A percentile compares a stretch with the other conserved stretches of the same genome.
These are phyloP conservation scores for Waitea zeae DNA, from an alignment of 1,284 basidiomycete species.

Conservation along the genomic window DNA sequence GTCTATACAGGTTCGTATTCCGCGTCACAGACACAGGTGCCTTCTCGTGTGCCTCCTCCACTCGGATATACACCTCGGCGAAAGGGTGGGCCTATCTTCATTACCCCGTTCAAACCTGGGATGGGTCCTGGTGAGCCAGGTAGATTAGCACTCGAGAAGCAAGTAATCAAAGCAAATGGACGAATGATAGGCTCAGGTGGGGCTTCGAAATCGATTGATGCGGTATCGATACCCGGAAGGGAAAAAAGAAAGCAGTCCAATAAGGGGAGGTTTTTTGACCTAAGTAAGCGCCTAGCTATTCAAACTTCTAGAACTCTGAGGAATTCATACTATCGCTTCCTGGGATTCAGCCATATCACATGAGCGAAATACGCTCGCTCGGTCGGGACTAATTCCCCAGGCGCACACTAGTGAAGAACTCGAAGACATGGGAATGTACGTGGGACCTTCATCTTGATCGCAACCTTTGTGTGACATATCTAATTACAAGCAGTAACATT, in stretches of 20 bases:
- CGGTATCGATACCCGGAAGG: too few relatives aligned
- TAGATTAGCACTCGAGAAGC: conserved; percentile 15
- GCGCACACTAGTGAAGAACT: conserved; percentile 31
- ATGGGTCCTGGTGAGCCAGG: conserved; percentile 37
- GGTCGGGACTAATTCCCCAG: conserved; percentile 41
- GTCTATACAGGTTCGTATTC: too few relatives aligned
- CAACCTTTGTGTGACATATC: conserved; percentile 6
- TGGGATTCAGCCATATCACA: conserved; percentile 18
- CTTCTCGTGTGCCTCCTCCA: background rate
- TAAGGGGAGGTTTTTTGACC: too few relatives aligned
- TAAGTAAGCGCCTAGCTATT: too few relatives aligned
- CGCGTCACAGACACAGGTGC: too few relatives aligned
- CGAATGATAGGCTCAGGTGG: conserved; percentile 1
- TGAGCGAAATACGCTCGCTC: conserved; percentile 25
- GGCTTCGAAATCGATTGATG: background rate
- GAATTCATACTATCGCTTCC: background rate
- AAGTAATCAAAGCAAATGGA: conserved; percentile 8
- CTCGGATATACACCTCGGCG: background rate
- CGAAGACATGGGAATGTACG: conserved; percentile 45
- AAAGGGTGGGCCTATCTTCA: conserved; percentile 22
- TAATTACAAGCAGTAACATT: conserved; percentile 29
- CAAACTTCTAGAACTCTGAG: too few relatives aligned
- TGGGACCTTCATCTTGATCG: conserved; percentile 4
- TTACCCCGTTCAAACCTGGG: conserved; percentile 54
- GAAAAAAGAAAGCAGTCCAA: too few relatives aligned